Conservation (phyloP, 2,329 filamentous ascomycete species). For the Rutstroemia sp. region DNA sequence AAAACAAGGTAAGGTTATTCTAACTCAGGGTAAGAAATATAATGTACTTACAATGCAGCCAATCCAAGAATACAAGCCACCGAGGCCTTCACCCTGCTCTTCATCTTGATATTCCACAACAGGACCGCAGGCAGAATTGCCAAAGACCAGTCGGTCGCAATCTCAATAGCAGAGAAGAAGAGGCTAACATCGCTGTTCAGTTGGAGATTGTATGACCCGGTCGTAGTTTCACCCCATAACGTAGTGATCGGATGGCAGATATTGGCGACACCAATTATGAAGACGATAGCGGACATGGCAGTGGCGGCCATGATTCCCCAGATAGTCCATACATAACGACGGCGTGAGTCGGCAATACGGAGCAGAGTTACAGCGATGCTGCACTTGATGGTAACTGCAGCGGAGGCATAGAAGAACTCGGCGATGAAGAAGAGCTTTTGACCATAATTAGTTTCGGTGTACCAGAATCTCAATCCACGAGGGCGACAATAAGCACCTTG, state of each 20-base stretch:
- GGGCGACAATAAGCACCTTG: slow-evolving; percentile 15
- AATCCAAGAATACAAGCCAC: slow-evolving; percentile 27
- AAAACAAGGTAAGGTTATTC: background rate
- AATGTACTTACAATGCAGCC: slow-evolving; percentile 31
- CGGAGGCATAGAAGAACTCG: slow-evolving; percentile 33
- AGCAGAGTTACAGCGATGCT: slow-evolving; percentile 29
- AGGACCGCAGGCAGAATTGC: slow-evolving; percentile 34
- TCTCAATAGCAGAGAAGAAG: slow-evolving; percentile 32
- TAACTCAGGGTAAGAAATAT: too few relatives aligned
- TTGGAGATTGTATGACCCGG: slow-evolving; percentile 23
- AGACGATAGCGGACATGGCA: slow-evolving; percentile 21
- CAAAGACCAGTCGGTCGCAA: slow-evolving; percentile 35
- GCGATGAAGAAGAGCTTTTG: slow-evolving; percentile 32
- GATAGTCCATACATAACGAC: slow-evolving; percentile 24
- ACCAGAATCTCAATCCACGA: background rate
- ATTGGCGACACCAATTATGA: slow-evolving; percentile 27
- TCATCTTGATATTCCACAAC: slow-evolving; percentile 36
- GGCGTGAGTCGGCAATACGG: slow-evolving; percentile 27
- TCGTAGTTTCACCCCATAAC: slow-evolving; percentile 20
- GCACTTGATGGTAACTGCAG: slow-evolving; percentile 26
- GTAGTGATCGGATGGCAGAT: slow-evolving; percentile 29
- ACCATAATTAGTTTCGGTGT: slow-evolving; percentile 7
- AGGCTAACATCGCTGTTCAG: slow-evolving; percentile 29
- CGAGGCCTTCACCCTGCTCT: slow-evolving; percentile 32
- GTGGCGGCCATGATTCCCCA: slow-evolving; percentile 21